Evolutionary conservation across 257 asterid species (phyloP).

Genomic region (Coffea canephora): DNA sequence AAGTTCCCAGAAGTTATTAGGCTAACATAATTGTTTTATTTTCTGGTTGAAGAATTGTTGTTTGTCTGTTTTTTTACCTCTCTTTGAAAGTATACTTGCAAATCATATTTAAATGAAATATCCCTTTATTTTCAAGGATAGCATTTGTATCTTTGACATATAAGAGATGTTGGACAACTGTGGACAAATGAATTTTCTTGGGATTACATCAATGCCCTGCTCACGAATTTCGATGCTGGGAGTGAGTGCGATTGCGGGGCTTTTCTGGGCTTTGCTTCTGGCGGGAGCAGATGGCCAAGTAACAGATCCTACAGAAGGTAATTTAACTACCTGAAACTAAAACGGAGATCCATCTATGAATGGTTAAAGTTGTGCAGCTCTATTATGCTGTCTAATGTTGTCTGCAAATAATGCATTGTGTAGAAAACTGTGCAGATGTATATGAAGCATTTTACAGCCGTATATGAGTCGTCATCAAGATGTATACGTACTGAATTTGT

Average conservation of each 20-base stretch:
- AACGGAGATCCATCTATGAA: not conserved
- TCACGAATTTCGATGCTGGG: slow-evolving; percentile 29
- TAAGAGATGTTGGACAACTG: too few species aligned
- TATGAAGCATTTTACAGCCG: not conserved
- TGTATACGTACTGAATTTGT: not conserved
- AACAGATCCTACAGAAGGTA: slow-evolving; percentile 88
- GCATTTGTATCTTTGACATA: too few species aligned
- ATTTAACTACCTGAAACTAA: too few species aligned
- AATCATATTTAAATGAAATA: too few species aligned
- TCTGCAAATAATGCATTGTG: not conserved
- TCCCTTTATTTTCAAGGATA: too few species aligned
- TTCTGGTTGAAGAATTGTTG: too few species aligned
- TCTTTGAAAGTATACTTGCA: too few species aligned
- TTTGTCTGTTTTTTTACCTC: too few species aligned
- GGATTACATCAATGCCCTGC: slow-evolving; percentile 15
- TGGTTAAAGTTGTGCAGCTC: not conserved
- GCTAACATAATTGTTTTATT: too few species aligned
- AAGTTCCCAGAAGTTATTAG: too few species aligned
- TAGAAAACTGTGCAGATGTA: not conserved
- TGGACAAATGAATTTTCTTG: slow-evolving; percentile 8
- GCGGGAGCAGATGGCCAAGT: slow-evolving; percentile 43
- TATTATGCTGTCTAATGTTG: not conserved
- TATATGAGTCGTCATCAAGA: not conserved
- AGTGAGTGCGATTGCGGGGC: slow-evolving; percentile 41
- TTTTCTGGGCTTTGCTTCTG: slow-evolving; percentile 54